Evolutionary conservation across 163 green algal genomes (phyloP).

Genomic region (Trebouxiophyceae sp.): DNA sequence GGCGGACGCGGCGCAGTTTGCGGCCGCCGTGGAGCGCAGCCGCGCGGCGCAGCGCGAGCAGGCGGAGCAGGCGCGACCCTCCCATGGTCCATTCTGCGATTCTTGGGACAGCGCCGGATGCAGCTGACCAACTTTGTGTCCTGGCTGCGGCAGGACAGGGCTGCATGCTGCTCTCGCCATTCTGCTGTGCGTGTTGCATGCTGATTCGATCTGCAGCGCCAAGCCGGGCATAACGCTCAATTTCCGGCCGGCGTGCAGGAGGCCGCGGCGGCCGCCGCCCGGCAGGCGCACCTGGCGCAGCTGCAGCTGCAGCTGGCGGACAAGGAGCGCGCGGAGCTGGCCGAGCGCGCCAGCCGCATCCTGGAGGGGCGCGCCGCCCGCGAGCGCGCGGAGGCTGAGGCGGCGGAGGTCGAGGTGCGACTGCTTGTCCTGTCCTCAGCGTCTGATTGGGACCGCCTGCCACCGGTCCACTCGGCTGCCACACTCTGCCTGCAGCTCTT

Average conservation of each 20-base stretch:
- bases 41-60: background rate
- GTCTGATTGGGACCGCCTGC: no score
- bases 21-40: no score
- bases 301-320: slow-evolving; percentile 60
- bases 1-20: slow-evolving; percentile 52
- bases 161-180: background rate
- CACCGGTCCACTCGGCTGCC: no score
- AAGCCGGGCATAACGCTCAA: background rate
- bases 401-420: slow-evolving; percentile 10
- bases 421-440: background rate
- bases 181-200: background rate
- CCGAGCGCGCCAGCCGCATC: slow-evolving; percentile 42
- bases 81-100: no score
- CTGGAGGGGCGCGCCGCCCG: slow-evolving; percentile 42
- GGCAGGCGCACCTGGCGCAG: slow-evolving; percentile 38
- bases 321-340: slow-evolving; percentile 20
- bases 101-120: no score
- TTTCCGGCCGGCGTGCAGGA: slow-evolving; percentile 4
- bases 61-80: background rate
- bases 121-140: background rate
- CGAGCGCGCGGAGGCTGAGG: slow-evolving; percentile 8
- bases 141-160: background rate
- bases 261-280: slow-evolving; percentile 10
- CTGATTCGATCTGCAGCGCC: background rate
- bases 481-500: no score